A percentile compares a stretch with the other conserved stretches of the same genome.
phyloP scores from a whole-genome alignment of 805 yeast genomes.

The Yarrowia divulgata region DNA sequence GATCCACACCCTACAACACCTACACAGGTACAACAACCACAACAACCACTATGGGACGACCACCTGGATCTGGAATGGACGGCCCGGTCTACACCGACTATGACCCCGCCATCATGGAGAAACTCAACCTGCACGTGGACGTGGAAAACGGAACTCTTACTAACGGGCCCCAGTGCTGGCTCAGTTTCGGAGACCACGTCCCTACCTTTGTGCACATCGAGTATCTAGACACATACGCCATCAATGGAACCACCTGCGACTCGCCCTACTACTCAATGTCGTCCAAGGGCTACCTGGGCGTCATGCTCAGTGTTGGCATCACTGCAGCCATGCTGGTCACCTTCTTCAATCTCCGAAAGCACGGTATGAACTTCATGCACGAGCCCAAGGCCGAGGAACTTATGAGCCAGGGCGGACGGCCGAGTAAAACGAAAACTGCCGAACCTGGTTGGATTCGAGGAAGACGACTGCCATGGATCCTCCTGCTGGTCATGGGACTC shows the following conservation, averaged over 20 bases:
- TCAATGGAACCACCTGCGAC: slow-evolving; percentile 44
- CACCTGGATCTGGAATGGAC: slow-evolving; percentile 39
- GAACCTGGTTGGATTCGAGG: slow-evolving; percentile 44
- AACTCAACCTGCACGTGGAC: slow-evolving; percentile 44
- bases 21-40: neutral
- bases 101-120: slow-evolving; percentile 43
- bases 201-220: slow-evolving; percentile 41
- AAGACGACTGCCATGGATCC: slow-evolving; percentile 49
- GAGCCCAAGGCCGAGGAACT: slow-evolving; percentile 31
- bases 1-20: neutral
- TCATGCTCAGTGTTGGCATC: slow-evolving; percentile 44
- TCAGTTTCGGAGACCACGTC: slow-evolving; percentile 44
- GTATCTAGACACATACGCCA: slow-evolving; percentile 33
- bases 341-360: slow-evolving; percentile 46
- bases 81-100: slow-evolving; percentile 43
- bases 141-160: slow-evolving; percentile 47
- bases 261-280: slow-evolving; percentile 44
- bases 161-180: slow-evolving; percentile 46
- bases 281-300: slow-evolving; percentile 46
- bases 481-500: slow-evolving; percentile 45
- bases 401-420: slow-evolving; percentile 25
- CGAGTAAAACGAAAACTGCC: slow-evolving; percentile 41
- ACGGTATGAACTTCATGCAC: slow-evolving; percentile 43
- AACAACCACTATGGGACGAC: slow-evolving; percentile 14
- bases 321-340: slow-evolving; percentile 44